These are phyloP conservation scores for Claviceps maximensis DNA, from an alignment of 2,329 filamentous ascomycete genomes.

Conservation along the genomic window DNA sequence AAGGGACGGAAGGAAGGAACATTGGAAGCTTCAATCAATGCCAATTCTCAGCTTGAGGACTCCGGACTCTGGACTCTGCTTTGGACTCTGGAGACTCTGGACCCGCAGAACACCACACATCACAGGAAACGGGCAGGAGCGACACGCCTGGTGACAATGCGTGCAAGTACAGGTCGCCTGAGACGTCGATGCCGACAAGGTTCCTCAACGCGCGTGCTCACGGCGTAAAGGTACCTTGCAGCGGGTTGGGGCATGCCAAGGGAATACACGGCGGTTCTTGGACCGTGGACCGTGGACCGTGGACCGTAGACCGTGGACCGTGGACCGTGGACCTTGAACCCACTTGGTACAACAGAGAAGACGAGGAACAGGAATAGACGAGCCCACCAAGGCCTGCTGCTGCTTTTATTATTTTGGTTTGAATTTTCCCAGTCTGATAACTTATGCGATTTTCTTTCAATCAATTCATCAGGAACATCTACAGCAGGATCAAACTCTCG, in stretches of 20 bases:
- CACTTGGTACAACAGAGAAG: neutral
- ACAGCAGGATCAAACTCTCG: neutral
- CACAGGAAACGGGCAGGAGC: constrained; percentile 3
- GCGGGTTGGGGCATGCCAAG: constrained; percentile 1
- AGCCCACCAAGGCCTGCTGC: neutral
- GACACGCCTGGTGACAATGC: constrained; percentile 1
- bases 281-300: too few species aligned
- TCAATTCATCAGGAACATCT: neutral
- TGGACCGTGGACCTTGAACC: constrained; percentile 1
- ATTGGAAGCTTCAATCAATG: neutral
- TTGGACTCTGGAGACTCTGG: too few species aligned
- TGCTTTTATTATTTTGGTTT: neutral
- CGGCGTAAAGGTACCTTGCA: constrained; percentile 7
- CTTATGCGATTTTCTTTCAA: too few species aligned
- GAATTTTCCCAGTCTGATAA: neutral
- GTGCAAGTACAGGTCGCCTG: constrained; percentile 1
- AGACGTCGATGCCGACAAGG: constrained; percentile 6
- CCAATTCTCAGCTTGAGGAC: neutral
- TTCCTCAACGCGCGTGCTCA: neutral
- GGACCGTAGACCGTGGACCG: constrained; percentile 7
- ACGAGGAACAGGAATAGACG: neutral
- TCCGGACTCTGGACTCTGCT: too few species aligned
- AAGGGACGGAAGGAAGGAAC: neutral
- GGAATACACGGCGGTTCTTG: constrained; percentile 1
- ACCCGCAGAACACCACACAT: neutral